These are phyloP conservation scores for Prunus yedoensis DNA, from an alignment of 331 rosid species.

Conservation along the genomic window DNA sequence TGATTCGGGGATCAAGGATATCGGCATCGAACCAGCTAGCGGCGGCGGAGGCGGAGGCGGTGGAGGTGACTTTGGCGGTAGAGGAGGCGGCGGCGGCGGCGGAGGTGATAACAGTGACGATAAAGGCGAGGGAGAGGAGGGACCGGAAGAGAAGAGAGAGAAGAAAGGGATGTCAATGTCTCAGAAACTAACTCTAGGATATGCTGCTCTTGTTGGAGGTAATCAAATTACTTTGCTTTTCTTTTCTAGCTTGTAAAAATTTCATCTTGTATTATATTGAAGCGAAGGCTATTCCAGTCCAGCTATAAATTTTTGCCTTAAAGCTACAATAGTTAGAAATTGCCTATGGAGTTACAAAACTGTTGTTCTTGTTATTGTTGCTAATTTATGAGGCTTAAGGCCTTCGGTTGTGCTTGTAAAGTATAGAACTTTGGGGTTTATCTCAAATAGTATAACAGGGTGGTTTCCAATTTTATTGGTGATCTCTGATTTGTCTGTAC, in stretches of 20 bases:
- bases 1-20: constrained; percentile 27
- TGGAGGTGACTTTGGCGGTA: constrained; percentile 32
- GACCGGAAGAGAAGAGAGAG: constrained; percentile 44
- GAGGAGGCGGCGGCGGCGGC: constrained; percentile 31
- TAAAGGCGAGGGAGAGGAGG: constrained; percentile 49
- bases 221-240: background rate
- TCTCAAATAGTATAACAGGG: background rate
- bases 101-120: constrained; percentile 38
- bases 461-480: background rate
- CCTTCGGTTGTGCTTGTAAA: background rate
- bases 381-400: background rate
- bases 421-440: background rate
- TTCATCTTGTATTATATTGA: background rate
- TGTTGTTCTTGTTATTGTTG: background rate
- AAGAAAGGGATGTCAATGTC: constrained; percentile 77
- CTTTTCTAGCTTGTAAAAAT: background rate
- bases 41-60: constrained; percentile 43
- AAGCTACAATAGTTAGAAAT: background rate
- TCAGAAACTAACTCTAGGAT: constrained; percentile 88
- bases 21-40: constrained; percentile 32
- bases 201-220: constrained; percentile 97
- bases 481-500: background rate
- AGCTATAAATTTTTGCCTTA: no score
- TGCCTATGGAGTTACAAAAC: background rate
- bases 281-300: background rate